These are phyloP conservation scores for Taphrina communis DNA, from an alignment of 1,139 yeast genomes.

Conservation along the genomic window DNA sequence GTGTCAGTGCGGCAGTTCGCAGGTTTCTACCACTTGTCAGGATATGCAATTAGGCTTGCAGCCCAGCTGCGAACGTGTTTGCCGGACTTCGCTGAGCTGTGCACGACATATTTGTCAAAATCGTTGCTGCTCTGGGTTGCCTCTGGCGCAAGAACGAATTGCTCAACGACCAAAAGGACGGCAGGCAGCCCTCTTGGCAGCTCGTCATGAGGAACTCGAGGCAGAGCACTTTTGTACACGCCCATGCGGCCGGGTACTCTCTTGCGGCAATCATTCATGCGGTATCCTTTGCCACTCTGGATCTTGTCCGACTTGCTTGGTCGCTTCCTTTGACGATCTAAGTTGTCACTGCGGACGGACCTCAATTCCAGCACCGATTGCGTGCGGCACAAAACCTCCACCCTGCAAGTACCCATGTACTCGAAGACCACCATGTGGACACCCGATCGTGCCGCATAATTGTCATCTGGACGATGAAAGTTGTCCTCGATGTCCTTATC, in stretches of 20 bases:
- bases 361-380: slow-evolving; percentile 78
- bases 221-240: slow-evolving; percentile 77
- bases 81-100: slow-evolving; percentile 77
- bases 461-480: slow-evolving; percentile 70
- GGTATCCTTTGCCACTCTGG: slow-evolving; percentile 81
- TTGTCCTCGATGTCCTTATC: slow-evolving; percentile 80
- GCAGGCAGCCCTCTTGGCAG: slow-evolving; percentile 39
- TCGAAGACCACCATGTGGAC: slow-evolving; percentile 73
- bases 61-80: slow-evolving; percentile 75
- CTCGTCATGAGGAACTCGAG: slow-evolving; percentile 62
- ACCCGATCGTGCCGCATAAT: slow-evolving; percentile 69
- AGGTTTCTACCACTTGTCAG: slow-evolving; percentile 44
- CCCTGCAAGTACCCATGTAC: slow-evolving; percentile 73
- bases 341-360: slow-evolving; percentile 87
- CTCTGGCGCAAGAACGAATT: slow-evolving; percentile 65
- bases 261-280: slow-evolving; percentile 79
- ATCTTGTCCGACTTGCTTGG: slow-evolving; percentile 81
- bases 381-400: slow-evolving; percentile 80
- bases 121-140: slow-evolving; percentile 74
- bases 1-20: slow-evolving; percentile 53
- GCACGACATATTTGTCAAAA: slow-evolving; percentile 77
- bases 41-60: slow-evolving; percentile 37
- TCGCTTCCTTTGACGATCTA: slow-evolving; percentile 79
- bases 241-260: slow-evolving; percentile 67
- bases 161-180: slow-evolving; percentile 56